Base-by-base conservation (phyloP, 805 yeast genomes). In the Cyberlindnera bimundalis region DNA sequence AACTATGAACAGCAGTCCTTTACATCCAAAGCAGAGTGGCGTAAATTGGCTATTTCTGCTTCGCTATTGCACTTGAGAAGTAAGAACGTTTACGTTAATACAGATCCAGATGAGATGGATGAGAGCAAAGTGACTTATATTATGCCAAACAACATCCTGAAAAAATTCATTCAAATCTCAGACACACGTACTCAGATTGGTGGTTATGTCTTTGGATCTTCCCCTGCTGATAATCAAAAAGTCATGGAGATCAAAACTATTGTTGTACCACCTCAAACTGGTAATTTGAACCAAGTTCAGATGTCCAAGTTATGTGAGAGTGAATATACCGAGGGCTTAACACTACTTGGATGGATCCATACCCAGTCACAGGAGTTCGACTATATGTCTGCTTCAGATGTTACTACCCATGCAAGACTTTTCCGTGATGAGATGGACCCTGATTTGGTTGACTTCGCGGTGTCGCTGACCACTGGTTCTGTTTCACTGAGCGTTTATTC, bases 311-410 rank as follows among this genome's bases (percentile, higher is more conserved):
- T 48, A 2, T 35, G 40, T 31, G 70, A 88, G 41, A 79, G 91
- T 5, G 64, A 65, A 16, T 66, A 65, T 33, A 52, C 74, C 10
- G 67, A 70, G n/a, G 84, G 76, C 2, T 60, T 87, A 26, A 90
- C 88, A 54, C 75, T 93, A 5, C 61, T 93, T 14, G 99, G 99
- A 1, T 86, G 96, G 96, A 74, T 93, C n/a, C 97, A 91, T 58
- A 86, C 97, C 0, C 88, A 83, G 59, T 71, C 83, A 1, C 76
- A 75, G 15, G 96, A 85, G 28, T 49, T 72, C 6, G 74, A 75
- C 35, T 68, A 71, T 37, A 73, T 90, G 66, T 67, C 84, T 6
- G 79, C 96, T 0, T 64, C 72, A 26, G 97, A 91, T 49, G 76
- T 87, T 13, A 71, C 84, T 2, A 73, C 78, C 0, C 84, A 80